phyloP scores from a whole-genome alignment of 345 rosid species.

The Conringia planisiliqua region DNA sequence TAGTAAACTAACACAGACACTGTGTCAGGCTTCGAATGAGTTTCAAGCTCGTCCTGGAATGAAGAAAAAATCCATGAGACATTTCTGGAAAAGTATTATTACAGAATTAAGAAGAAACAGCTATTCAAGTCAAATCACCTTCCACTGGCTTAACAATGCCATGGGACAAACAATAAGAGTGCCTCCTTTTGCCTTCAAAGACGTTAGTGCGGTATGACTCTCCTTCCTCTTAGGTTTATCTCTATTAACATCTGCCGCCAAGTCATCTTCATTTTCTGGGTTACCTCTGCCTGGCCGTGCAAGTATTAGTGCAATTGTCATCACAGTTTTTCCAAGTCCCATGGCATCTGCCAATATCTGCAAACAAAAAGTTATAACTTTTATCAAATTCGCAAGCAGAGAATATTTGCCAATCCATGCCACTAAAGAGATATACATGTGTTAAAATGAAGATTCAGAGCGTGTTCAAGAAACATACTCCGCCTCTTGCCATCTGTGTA shows the following conservation, averaged over 20 bases:
- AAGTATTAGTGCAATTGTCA: conserved; percentile 70
- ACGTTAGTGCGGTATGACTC: conserved; percentile 2
- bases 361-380: not conserved
- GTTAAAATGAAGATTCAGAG: conserved; percentile 1
- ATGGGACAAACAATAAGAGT: conserved; percentile 75
- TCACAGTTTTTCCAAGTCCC: conserved; percentile 82
- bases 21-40: conserved; percentile 49
- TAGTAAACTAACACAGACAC: conserved; percentile 57
- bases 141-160: conserved; percentile 75
- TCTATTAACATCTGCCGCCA: conserved; percentile 10
- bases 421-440: not conserved
- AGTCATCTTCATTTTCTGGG: conserved; percentile 18
- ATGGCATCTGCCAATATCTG: conserved; percentile 77
- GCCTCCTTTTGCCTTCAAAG: conserved; percentile 47
- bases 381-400: not conserved
- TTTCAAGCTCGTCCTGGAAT: conserved; percentile 65
- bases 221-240: conserved; percentile 21
- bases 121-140: conserved; percentile 37
- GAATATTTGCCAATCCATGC: not conserved
- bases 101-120: not conserved
- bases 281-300: conserved; percentile 49
- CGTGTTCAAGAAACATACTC: conserved; percentile 54
- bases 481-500: conserved; percentile 67
- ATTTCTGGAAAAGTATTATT: not conserved
- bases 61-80: not conserved